Percentiles rank a stretch among this genome's conserved stretches.
Evolutionary conservation across 768 basidiomycete species (phyloP).

Genomic region (Roridomyces roridus): DNA sequence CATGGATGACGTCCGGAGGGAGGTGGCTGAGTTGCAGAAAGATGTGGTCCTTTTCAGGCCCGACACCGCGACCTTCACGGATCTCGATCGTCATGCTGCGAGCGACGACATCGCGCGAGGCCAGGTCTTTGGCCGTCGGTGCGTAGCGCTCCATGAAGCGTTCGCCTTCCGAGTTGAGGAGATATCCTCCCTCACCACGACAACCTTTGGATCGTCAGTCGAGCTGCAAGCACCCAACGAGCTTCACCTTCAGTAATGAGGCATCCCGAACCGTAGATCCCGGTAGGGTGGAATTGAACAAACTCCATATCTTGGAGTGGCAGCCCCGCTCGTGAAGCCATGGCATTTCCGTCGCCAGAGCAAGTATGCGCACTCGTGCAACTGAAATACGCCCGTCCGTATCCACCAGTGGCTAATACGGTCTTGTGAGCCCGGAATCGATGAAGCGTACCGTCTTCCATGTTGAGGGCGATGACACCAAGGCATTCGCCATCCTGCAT

Average conservation of each 20-base stretch:
- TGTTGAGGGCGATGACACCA: slow-evolving; percentile 98
- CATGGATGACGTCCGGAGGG: slow-evolving; percentile 95
- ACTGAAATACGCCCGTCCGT: slow-evolving; percentile 97
- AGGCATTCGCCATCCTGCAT: slow-evolving; percentile 99
- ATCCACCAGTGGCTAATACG: slow-evolving; percentile 97
- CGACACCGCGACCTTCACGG: slow-evolving; percentile 98
- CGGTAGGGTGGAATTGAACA: slow-evolving; percentile 99
- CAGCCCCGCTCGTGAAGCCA: slow-evolving; percentile 96
- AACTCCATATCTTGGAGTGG: slow-evolving; percentile 98
- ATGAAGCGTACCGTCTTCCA: slow-evolving; percentile 99
- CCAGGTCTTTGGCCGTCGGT: slow-evolving; percentile 98
- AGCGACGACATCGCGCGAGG: slow-evolving; percentile 98
- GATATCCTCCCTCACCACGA: slow-evolving; percentile 98
- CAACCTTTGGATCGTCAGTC: too few relatives aligned
- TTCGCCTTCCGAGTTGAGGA: slow-evolving; percentile 98
- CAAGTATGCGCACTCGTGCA: slow-evolving; percentile 99
- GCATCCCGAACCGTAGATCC: slow-evolving; percentile 99
- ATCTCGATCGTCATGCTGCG: slow-evolving; percentile 99
- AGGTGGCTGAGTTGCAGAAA: slow-evolving; percentile 97
- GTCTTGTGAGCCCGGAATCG: slow-evolving; percentile 99
- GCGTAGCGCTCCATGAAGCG: slow-evolving; percentile 99
- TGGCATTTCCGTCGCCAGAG: slow-evolving; percentile 98
- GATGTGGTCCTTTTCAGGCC: slow-evolving; percentile 97
- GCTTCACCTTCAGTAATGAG: slow-evolving; percentile 98
- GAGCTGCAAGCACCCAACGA: too few relatives aligned